These are phyloP conservation scores for Pleurostoma richardsiae DNA, from an alignment of 2,329 filamentous ascomycete genomes.

Conservation along the genomic window DNA sequence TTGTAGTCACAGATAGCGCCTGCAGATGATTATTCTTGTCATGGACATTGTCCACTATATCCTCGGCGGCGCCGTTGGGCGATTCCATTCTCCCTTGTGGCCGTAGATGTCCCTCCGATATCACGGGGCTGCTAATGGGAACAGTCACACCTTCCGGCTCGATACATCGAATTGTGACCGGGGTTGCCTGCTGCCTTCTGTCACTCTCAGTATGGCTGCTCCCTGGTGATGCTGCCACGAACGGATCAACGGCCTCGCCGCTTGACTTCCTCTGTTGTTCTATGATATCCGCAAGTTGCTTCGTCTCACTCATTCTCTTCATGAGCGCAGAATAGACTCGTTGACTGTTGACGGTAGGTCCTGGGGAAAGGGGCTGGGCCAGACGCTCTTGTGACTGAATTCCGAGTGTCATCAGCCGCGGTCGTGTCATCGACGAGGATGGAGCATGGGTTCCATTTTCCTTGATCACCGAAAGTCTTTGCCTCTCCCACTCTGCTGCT, in stretches of 20 bases:
- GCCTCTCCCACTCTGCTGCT: slow-evolving; percentile 35
- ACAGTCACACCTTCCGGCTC: too few relatives aligned
- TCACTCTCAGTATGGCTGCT: slow-evolving; percentile 3
- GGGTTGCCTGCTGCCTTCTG: neutral
- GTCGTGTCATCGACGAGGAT: slow-evolving; percentile 27
- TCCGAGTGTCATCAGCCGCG: slow-evolving; percentile 16
- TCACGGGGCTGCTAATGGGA: too few relatives aligned
- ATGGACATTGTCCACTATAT: too few relatives aligned
- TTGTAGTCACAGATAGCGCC: too few relatives aligned
- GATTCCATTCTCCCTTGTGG: too few relatives aligned
- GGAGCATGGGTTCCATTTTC: slow-evolving; percentile 44
- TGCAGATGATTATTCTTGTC: too few relatives aligned
- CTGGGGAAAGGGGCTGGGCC: slow-evolving; percentile 9
- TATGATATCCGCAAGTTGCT: slow-evolving; percentile 12
- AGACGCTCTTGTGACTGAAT: slow-evolving; percentile 12
- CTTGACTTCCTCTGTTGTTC: slow-evolving; percentile 14
- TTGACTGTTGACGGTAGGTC: slow-evolving; percentile 44
- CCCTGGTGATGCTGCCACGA: slow-evolving; percentile 6
- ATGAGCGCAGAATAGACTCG: slow-evolving; percentile 62
- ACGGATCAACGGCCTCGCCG: slow-evolving; percentile 6
- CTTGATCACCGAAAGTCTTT: slow-evolving; percentile 60
- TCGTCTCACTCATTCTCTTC: slow-evolving; percentile 41
- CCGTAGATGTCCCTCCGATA: too few relatives aligned
- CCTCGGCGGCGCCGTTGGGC: too few relatives aligned
- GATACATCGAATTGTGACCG: neutral